Evolutionary conservation across 768 basidiomycete genomes (phyloP), one percentile per base, ranked within the genome.

Genomic region (Suillus fuscotomentosus): DNA sequence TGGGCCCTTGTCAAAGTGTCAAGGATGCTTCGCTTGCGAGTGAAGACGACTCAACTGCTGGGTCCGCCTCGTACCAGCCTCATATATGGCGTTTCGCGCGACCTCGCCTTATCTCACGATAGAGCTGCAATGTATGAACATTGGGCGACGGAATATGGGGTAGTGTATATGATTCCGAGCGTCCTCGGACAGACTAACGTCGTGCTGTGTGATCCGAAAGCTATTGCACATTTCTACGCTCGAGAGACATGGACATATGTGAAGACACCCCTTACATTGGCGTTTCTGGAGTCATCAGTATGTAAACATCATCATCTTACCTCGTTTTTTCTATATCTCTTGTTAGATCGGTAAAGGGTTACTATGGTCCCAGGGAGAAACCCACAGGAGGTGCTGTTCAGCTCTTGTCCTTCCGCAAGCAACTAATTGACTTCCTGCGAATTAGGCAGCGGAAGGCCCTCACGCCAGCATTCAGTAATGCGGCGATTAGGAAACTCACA

Each of bases 171-270:
- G 5, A 47, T 66, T 10, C 71, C 73, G 7, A 64, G 64, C 14
- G 54, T 65, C 1, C 13, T 73, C 13, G 67, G 72, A 1, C 34
- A 20, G 3, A 53, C 50, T 14, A 57, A 27, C 36, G 57, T 73
- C 34, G 17, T 73, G 6, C 42, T 73, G 20, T 75, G 77, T 50
- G 85, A 85, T 65, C 81, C 81, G 3, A 85, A 81, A 71, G 83
- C 85, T 1, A 74, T 82, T 36, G 73, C 78, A 1, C 82, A 86
- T 67, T 82, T 84, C 62, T 83, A 80, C 65, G 72, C 82, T 15
- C 50, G 50, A 15, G 50, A 51, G 7, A 15, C 50, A 17, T 51
- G 50, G 50, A 77, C 74, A 0, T 88, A 88, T 66, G 70, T 79
- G 0, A 81, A 81, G 45, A 79, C 78, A 0, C 73, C 71, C 3